These are phyloP conservation scores for Amanita muscaria DNA, from an alignment of 768 basidiomycete species.

Conservation along the genomic window DNA sequence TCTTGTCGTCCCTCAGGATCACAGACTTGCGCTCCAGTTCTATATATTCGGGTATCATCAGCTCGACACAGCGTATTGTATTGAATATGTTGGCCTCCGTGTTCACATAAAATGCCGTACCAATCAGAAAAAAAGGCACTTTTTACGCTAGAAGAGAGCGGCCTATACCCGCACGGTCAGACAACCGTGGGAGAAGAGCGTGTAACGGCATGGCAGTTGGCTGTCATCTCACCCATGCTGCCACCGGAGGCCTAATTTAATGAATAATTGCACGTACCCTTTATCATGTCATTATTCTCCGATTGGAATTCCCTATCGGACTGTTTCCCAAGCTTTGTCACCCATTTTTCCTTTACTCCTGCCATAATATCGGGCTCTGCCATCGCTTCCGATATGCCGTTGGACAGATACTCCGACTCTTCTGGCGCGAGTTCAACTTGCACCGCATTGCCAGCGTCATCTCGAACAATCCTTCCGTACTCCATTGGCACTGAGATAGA, in stretches of 20 bases:
- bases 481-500: slow-evolving; percentile 41
- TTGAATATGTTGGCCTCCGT: background rate
- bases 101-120: no score
- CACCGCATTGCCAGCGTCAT: slow-evolving; percentile 67
- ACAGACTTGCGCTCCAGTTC: slow-evolving; percentile 58
- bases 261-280: slow-evolving; percentile 17
- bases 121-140: slow-evolving; percentile 2
- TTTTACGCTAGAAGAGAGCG: no score
- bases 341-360: slow-evolving; percentile 30
- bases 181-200: no score
- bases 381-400: slow-evolving; percentile 9
- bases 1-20: slow-evolving; percentile 16
- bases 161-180: no score
- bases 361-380: slow-evolving; percentile 23
- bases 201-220: no score
- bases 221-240: no score
- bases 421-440: slow-evolving; percentile 58
- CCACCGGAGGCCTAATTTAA: no score
- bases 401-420: slow-evolving; percentile 28
- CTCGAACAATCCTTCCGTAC: slow-evolving; percentile 76
- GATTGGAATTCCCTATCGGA: slow-evolving; percentile 3
- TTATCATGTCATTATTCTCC: background rate
- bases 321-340: slow-evolving; percentile 24
- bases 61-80: no score
- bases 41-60: no score